Evolutionary conservation across 2,329 filamentous ascomycete species (phyloP).

Genomic region (Daldinia sp.): DNA sequence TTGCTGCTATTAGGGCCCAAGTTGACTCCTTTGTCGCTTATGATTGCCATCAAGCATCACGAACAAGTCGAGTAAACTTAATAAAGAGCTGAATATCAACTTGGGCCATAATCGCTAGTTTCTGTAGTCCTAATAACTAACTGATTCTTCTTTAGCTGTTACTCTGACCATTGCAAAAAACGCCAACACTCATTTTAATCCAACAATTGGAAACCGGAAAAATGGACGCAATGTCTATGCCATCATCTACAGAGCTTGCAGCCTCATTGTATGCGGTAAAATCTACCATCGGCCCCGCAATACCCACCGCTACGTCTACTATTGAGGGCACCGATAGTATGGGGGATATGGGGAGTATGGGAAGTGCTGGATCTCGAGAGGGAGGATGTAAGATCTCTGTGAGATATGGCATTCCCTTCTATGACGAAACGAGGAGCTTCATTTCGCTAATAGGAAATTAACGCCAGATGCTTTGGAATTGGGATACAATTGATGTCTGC

Average conservation of each 20-base stretch:
- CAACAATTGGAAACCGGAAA: not conserved
- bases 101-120: too few relatives aligned
- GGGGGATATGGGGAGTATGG: constrained; percentile 27
- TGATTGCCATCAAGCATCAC: not conserved
- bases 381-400: constrained; percentile 40
- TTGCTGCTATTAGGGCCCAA: not conserved
- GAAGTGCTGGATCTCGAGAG: constrained; percentile 12
- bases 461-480: constrained; percentile 80
- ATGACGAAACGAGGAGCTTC: not conserved
- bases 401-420: constrained; percentile 17
- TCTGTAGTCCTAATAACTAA: not conserved
- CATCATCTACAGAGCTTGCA: not conserved
- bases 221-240: constrained; percentile 30
- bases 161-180: not conserved
- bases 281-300: constrained; percentile 15
- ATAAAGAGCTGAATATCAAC: not conserved
- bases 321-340: constrained; percentile 4
- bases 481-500: constrained; percentile 75
- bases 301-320: constrained; percentile 16
- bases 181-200: not conserved
- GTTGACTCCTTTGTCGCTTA: not conserved
- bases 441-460: not conserved
- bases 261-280: constrained; percentile 12
- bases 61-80: not conserved
- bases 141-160: not conserved